Base-by-base conservation (phyloP, 345 rosid species). In the Rhodamnia rubescens region DNA sequence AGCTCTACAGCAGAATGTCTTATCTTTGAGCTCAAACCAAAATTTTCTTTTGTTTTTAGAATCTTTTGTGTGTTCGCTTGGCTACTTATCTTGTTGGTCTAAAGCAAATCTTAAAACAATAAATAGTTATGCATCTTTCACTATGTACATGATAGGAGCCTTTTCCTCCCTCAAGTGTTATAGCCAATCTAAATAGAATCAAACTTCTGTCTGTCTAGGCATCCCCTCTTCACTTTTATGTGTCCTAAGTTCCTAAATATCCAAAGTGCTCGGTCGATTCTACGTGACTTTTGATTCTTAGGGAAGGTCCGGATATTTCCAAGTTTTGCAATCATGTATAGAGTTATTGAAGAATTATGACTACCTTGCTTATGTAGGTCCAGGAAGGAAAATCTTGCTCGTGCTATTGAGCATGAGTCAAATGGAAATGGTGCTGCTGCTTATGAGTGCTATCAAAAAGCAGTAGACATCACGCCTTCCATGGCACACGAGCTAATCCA, bases 391-490 rank as follows among this genome's bases (percentile, higher is more conserved):
- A 94, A 95, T 89, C 93, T 96, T 86, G 93, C 91, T 50, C 95
- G 98, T 56, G 99, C 99, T 56, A 61, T 92, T 81, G 98, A 95
- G 89, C 96, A 94, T 84, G 98, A 96, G 88, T 90, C 95, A 85
- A 91, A 91, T 89, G 97, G 98, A 87, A 97, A 97, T 83, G 84
- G 93, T 86, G 83, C 93, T 42, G 98, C 98, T 88, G 93, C 99
- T 78, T 96, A 94, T 87, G 98, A 94, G 84, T 97, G 95, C 90
- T 97, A 92, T 90, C 97, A 95, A 86, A 96, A 97, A 90, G 99
- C 98, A 86, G 96, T 97, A 74, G 99, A 96, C 85, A 97, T 96
- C 88, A 92, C 99, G n/a, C 99, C 99, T 88, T 90, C 93, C 80
- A 95, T 93, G 90, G 99, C 98, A 49, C 93, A 92, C 81, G 94